These are phyloP conservation scores for Cutaneotrichosporon cavernicola DNA, from an alignment of 1,284 basidiomycete species.

Conservation along the genomic window DNA sequence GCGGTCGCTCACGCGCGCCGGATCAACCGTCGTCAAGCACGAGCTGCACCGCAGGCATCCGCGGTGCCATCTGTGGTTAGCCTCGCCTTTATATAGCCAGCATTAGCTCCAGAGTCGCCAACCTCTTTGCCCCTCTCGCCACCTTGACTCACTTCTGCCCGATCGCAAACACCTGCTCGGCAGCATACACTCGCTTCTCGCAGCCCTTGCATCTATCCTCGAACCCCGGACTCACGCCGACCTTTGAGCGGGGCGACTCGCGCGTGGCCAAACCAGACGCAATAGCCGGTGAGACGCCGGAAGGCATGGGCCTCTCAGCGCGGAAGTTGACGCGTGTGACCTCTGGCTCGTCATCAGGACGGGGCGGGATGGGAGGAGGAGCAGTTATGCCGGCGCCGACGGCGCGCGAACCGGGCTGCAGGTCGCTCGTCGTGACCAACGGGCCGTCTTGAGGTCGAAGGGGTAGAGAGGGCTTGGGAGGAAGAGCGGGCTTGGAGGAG, in stretches of 20 bases:
- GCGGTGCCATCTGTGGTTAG: constrained; percentile 45
- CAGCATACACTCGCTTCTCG: constrained; percentile 52
- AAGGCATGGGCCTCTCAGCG: constrained; percentile 29
- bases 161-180: constrained; percentile 44
- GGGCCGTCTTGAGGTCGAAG: not conserved
- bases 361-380: not conserved
- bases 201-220: constrained; percentile 47
- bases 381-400: constrained; percentile 8
- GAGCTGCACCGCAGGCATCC: constrained; percentile 45
- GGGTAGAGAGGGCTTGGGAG: not conserved
- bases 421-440: not conserved
- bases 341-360: constrained; percentile 1
- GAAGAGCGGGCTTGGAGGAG: not conserved
- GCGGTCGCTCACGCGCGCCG: constrained; percentile 61
- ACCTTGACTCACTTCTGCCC: constrained; percentile 22
- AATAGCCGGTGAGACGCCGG: constrained; percentile 8
- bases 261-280: not conserved
- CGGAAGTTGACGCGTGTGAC: constrained; percentile 40
- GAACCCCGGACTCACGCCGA: constrained; percentile 38
- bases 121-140: not conserved
- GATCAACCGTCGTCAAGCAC: constrained; percentile 47
- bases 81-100: not conserved
- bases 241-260: constrained; percentile 32
- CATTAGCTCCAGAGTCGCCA: too few relatives aligned
- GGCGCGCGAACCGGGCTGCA: constrained; percentile 1